Base-by-base conservation (phyloP, 2,329 filamentous ascomycete genomes). In the Verticillium isaacii region DNA sequence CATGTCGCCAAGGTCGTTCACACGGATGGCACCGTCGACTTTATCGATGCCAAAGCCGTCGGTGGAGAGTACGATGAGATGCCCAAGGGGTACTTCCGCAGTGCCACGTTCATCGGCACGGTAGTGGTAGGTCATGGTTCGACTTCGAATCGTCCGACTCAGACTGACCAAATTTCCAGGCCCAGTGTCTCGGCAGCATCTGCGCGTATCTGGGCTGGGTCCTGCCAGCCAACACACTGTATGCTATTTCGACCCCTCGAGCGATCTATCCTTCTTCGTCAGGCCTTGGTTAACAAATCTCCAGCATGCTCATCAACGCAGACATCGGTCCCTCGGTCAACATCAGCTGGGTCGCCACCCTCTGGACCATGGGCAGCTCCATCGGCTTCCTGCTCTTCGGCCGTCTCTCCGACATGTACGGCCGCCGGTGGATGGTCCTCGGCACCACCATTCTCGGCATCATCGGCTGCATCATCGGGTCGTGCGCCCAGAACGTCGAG, bases 351-450 rank as follows among this genome's bases (percentile, higher is more conserved):
- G 71, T 71, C 5, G 68, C 72, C 11, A 74, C 70, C 29, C 70
- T 73, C 60, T 78, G 73, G 72, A 75, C 75, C 2, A 69, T 79
- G 61, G 75, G 75, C 14, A 69, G 68, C n/a, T 73, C 71, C 56
- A 70, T 78, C 59, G 74, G 74, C 23, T 76, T 77, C 62, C 69
- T 78, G 61, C 67, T 81, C 12, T 69, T 77, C 34, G 78, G 78
- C 50, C 75, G 78, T 12, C 68, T 80, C 1, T 76, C 73, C 2
- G 75, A 80, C 65, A 71, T 80, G 32, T 79, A 77, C 58, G 78
- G 78, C 17, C 74, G 77, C 34, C 73, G 76, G 62, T 78, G 75
- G 72, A 72, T 77, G 64, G 72, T 76, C 9, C 69, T 80, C 39
- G 68, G 66, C 56, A 71, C 70, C 8, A 72, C 66, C 9, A 29